These are phyloP conservation scores for Tetrapisispora pingtungensis DNA, from an alignment of 805 yeast genomes.

Conservation along the genomic window DNA sequence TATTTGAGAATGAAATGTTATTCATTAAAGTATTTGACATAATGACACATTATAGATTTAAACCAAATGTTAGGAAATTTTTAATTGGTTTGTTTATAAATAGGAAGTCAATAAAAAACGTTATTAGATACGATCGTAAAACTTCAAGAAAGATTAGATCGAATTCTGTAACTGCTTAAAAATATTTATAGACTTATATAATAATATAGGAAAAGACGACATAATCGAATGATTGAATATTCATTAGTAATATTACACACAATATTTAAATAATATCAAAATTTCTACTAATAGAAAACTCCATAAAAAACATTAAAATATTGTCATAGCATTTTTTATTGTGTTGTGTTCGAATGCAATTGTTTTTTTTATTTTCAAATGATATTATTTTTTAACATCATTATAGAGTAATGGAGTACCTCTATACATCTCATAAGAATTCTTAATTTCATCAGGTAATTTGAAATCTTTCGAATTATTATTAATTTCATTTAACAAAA, in stretches of 20 bases:
- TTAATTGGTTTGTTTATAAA: conserved; percentile 56
- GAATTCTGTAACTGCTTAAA: background rate
- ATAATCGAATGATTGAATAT: background rate
- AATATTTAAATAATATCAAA: no score
- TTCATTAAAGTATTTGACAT: conserved; percentile 42
- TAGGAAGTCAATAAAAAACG: conserved; percentile 40
- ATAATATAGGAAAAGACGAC: background rate
- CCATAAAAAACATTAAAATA: no score
- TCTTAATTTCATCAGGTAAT: conserved; percentile 20
- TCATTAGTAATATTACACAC: background rate
- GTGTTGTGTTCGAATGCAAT: background rate
- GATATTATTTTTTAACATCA: conserved; percentile 7
- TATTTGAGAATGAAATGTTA: conserved; percentile 43
- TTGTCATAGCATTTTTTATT: background rate
- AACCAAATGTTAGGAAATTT: conserved; percentile 52
- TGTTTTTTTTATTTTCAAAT: background rate
- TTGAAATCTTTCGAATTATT: conserved; percentile 7
- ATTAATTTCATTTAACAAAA: conserved; percentile 3
- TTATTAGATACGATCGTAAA: conserved; percentile 36
- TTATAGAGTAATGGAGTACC: conserved; percentile 24
- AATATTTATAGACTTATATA: background rate
- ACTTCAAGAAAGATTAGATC: conserved; percentile 7
- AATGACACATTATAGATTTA: conserved; percentile 49
- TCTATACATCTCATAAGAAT: conserved; percentile 21
- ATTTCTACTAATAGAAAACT: no score